Percentiles rank a stretch among this genome's conserved stretches.
These are phyloP conservation scores for Cordyceps fumosorosea DNA, from an alignment of 2,329 filamentous ascomycete species.

Conservation along the genomic window DNA sequence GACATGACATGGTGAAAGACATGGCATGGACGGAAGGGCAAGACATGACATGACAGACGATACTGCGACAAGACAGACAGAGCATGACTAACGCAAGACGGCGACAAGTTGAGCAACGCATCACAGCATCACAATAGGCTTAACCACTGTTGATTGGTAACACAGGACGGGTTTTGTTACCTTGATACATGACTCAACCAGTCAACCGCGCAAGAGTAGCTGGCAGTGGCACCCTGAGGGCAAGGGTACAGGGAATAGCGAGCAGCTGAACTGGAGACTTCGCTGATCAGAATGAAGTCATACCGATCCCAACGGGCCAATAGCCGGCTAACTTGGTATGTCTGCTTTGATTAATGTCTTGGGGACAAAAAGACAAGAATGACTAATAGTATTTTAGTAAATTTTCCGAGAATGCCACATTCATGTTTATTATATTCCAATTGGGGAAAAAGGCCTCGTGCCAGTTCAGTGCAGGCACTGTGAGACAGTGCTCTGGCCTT, in stretches of 20 bases:
- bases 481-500: background rate
- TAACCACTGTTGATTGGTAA: too few relatives aligned
- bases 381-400: background rate
- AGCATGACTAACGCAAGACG: background rate
- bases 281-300: background rate
- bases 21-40: background rate
- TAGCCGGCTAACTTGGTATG: background rate
- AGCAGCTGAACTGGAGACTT: background rate
- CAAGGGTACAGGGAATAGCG: background rate
- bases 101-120: background rate
- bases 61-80: background rate
- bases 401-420: background rate
- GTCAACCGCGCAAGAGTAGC: too few relatives aligned
- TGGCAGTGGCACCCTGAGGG: background rate
- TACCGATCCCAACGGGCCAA: background rate
- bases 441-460: too few relatives aligned
- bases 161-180: too few relatives aligned
- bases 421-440: too few relatives aligned
- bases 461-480: too few relatives aligned
- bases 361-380: background rate
- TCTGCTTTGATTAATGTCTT: background rate
- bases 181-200: background rate
- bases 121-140: too few relatives aligned
- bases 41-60: background rate
- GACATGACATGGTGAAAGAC: background rate